Base-by-base conservation (phyloP, 306 rosid genomes). In the Cajanus cajan region DNA sequence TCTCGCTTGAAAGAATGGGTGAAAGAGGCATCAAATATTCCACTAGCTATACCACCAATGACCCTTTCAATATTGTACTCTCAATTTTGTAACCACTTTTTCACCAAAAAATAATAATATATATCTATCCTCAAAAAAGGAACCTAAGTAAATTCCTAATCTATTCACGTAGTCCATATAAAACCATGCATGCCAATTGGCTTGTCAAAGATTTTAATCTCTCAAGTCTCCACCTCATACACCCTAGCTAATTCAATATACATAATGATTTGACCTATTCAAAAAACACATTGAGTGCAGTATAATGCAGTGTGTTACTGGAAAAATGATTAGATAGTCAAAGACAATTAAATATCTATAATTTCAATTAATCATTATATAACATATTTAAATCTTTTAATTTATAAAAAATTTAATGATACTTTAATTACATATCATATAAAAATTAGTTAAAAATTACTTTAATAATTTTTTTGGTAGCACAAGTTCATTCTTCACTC, bases 61-160 rank as follows among this genome's bases (percentile, higher is more conserved):
- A 54, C 84, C 74, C 70, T 64, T 43, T 58, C 77, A 28, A 28
- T 77, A 39, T 37, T 80, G 84, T 76, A 68, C 81, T 54, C 47
- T 75, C 45, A 73, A 64, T 40, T 78, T 80, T 85, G 84, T 86
- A 89, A 89, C 94, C 41, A 79, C 83, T n/a, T 87, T 82, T 73
- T 88, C 92, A 90, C 89, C 88, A 73, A 93, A 81, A 80, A 43
- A 1, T 1, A 57, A 24, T 8, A 10, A 45, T 44, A 16, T 0
- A 24, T 4, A 86, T 57, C 85, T 79, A 74, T 71, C 19, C 66
- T 54, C 48, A 45, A 81, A 81, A 80, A 86, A 82, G 92, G 81
- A 77, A 37, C 37, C 58, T 68, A 36, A 80, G 79, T 85, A 73
- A 86, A 74, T 73, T 82, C 71, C 63, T 71, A 69, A 55, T 66